Conservation (phyloP, 495 filamentous ascomycete genomes). For the Penicillium tannophilum region DNA sequence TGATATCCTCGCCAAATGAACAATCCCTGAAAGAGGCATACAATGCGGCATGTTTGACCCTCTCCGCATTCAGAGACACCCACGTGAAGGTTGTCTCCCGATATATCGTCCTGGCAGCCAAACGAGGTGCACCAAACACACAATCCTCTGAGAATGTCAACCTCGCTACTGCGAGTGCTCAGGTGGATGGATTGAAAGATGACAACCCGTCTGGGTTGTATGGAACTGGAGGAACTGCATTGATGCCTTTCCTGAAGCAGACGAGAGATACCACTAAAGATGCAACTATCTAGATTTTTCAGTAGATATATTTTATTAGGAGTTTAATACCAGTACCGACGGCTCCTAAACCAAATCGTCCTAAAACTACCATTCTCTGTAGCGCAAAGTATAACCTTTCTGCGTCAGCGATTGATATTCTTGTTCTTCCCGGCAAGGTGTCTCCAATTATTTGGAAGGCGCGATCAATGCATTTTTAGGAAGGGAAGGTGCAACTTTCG, state of each 20-base stretch:
- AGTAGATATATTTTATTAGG: not conserved
- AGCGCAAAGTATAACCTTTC: too few relatives aligned
- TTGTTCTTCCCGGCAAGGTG: too few relatives aligned
- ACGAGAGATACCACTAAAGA: constrained; percentile 79
- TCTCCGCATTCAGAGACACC: constrained; percentile 80
- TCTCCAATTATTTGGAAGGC: too few relatives aligned
- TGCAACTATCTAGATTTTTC: constrained; percentile 22
- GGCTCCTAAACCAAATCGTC: too few relatives aligned
- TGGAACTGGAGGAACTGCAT: constrained; percentile 86
- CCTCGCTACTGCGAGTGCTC: constrained; percentile 33
- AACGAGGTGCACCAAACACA: constrained; percentile 18
- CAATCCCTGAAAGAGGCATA: constrained; percentile 73
- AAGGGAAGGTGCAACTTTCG: too few relatives aligned
- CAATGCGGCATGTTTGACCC: constrained; percentile 81
- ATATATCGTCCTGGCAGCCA: constrained; percentile 75
- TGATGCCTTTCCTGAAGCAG: constrained; percentile 91
- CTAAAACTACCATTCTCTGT: too few relatives aligned
- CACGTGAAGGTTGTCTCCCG: constrained; percentile 93
- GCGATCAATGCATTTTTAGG: too few relatives aligned
- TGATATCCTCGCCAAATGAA: constrained; percentile 60
- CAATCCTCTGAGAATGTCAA: constrained; percentile 25
- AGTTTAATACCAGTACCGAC: not conserved
- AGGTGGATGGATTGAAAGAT: constrained; percentile 23
- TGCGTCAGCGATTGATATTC: too few relatives aligned
- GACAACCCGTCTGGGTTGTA: constrained; percentile 47